phyloP scores from a whole-genome alignment of 2,329 filamentous ascomycete species.

The Lachnellula occidentalis region DNA sequence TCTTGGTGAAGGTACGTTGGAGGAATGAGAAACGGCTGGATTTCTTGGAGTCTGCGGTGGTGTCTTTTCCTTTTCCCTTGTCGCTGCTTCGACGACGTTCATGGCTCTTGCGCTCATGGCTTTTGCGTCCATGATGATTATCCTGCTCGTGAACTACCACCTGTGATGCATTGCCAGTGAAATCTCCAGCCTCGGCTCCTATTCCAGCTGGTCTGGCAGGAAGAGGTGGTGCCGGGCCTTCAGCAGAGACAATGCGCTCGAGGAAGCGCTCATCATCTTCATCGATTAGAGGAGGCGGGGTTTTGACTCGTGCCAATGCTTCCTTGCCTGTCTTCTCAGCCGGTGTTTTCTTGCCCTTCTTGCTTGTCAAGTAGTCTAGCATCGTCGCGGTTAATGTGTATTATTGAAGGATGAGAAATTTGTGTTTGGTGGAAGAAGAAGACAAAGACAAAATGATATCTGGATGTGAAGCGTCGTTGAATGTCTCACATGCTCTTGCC shows the following conservation, averaged over 20 bases:
- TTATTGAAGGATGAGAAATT: not conserved
- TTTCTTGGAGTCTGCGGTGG: conserved; percentile 31
- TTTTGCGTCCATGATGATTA: conserved; percentile 23
- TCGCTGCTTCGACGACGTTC: conserved; percentile 1
- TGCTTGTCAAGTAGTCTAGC: conserved; percentile 59
- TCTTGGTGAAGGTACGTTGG: conserved; percentile 21
- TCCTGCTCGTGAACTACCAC: conserved; percentile 43
- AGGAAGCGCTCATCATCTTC: conserved; percentile 55
- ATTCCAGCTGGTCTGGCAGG: conserved; percentile 33
- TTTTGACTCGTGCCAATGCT: conserved; percentile 2
- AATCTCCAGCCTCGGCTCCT: conserved; percentile 21
- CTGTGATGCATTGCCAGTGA: conserved; percentile 22
- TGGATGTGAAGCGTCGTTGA: no score
- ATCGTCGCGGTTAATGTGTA: conserved; percentile 34
- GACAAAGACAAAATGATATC: no score
- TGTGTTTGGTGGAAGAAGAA: no score
- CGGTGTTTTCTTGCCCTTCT: conserved; percentile 56
- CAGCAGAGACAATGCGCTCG: conserved; percentile 46
- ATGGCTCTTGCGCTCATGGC: conserved; percentile 21
- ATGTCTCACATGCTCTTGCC: not conserved
- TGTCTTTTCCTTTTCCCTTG: conserved; percentile 26
- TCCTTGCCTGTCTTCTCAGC: conserved; percentile 39
- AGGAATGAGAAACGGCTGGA: conserved; percentile 38
- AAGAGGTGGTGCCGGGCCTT: conserved; percentile 46
- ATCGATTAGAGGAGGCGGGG: conserved; percentile 42